Percentiles rank a stretch among this genome's conserved stretches.
These are phyloP conservation scores for Funneliformis mosseae DNA, from an alignment of 192 early-diverging fungal species.

Conservation along the genomic window DNA sequence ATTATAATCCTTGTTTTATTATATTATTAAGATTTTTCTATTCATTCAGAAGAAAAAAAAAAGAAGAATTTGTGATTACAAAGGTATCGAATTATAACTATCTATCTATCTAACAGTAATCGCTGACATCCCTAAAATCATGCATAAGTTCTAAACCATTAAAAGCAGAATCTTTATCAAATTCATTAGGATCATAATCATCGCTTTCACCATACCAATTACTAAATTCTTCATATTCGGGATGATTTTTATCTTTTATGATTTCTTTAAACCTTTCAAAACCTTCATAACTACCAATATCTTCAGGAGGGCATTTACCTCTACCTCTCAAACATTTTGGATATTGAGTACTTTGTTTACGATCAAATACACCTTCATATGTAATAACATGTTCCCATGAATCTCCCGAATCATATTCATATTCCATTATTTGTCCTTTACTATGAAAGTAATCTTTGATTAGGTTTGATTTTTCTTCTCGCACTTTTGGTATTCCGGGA, in stretches of 20 bases:
- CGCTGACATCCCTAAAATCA: neutral
- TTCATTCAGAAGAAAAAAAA: neutral
- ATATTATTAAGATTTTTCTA: no score
- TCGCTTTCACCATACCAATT: neutral
- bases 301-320: neutral
- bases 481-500: neutral
- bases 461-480: neutral
- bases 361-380: neutral
- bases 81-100: no score
- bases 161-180: neutral
- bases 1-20: no score
- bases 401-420: neutral
- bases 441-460: neutral
- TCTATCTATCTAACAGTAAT: neutral
- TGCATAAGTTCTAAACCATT: neutral
- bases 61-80: no score
- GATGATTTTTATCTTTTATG: neutral
- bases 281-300: neutral
- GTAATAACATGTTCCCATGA: neutral
- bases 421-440: neutral
- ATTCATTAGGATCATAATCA: neutral
- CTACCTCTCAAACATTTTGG: neutral
- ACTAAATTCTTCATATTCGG: neutral
- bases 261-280: neutral
- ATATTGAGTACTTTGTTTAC: neutral